phyloP scores from a whole-genome alignment of 305 asterid species.

The Rubia balearica region DNA sequence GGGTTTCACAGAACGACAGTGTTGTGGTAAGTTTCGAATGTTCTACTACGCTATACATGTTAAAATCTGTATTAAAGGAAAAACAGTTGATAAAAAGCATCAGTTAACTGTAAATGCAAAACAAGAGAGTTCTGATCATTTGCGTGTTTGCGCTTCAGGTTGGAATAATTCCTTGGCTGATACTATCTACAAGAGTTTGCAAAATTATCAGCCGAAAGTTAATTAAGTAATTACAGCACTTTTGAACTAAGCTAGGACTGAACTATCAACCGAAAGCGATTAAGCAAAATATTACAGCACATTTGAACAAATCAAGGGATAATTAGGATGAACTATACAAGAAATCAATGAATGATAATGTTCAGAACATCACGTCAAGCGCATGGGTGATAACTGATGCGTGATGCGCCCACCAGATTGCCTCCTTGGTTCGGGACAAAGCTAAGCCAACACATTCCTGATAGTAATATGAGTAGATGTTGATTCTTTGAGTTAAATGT shows the following conservation, averaged over 20 bases:
- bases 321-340: not conserved
- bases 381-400: not conserved
- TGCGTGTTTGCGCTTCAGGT: slow-evolving; percentile 41
- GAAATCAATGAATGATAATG: not conserved
- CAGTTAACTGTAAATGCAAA: not conserved
- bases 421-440: not conserved
- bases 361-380: not conserved
- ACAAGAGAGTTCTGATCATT: slow-evolving; percentile 11
- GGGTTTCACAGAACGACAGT: slow-evolving; percentile 46
- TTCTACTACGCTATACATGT: slow-evolving; percentile 1
- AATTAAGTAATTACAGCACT: slow-evolving; percentile 18
- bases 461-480: not conserved
- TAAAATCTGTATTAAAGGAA: not conserved
- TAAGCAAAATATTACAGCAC: not conserved
- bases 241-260: not conserved
- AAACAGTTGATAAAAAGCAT: not conserved
- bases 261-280: not conserved
- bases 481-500: not conserved
- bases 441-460: not conserved
- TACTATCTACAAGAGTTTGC: slow-evolving; percentile 65
- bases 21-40: slow-evolving; percentile 47
- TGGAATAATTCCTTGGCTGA: slow-evolving; percentile 81
- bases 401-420: not conserved
- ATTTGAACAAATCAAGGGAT: not conserved
- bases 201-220: slow-evolving; percentile 55